phyloP scores from a whole-genome alignment of 1,284 basidiomycete species.

The Grifola frondosa region DNA sequence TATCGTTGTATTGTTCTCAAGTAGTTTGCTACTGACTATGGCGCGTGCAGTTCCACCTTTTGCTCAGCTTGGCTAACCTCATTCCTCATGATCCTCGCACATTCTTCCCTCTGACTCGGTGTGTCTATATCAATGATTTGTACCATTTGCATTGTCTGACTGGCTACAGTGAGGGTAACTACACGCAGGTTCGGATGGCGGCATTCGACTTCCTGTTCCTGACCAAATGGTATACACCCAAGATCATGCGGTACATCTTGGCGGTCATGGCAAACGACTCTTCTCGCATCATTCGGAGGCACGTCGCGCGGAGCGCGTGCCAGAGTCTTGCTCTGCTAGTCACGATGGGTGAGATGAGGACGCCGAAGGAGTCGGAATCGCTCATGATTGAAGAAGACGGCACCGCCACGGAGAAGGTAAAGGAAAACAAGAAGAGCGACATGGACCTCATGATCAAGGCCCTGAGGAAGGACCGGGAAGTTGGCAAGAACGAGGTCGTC shows the following conservation, averaged over 20 bases:
- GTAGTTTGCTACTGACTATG: slow-evolving; percentile 7
- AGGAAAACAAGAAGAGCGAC: slow-evolving; percentile 78
- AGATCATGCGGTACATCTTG: slow-evolving; percentile 87
- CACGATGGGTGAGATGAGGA: slow-evolving; percentile 88
- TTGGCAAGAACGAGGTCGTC: slow-evolving; percentile 80
- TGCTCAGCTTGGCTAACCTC: slow-evolving; percentile 77
- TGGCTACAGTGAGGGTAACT: slow-evolving; percentile 81
- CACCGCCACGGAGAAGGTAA: slow-evolving; percentile 63
- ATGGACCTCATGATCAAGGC: slow-evolving; percentile 80
- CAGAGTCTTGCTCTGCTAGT: slow-evolving; percentile 87
- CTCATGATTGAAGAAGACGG: slow-evolving; percentile 86
- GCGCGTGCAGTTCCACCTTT: slow-evolving; percentile 71
- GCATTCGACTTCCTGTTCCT: slow-evolving; percentile 95
- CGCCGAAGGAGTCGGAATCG: slow-evolving; percentile 72
- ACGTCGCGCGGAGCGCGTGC: slow-evolving; percentile 84
- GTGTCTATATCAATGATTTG: slow-evolving; percentile 24
- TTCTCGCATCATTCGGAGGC: slow-evolving; percentile 79
- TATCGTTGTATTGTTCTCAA: slow-evolving; percentile 1
- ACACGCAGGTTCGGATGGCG: slow-evolving; percentile 84
- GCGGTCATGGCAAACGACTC: slow-evolving; percentile 88
- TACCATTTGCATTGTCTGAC: slow-evolving; percentile 11
- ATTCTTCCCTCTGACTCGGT: slow-evolving; percentile 91
- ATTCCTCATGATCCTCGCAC: slow-evolving; percentile 79
- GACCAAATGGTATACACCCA: slow-evolving; percentile 83
- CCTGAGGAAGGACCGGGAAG: slow-evolving; percentile 79